Conservation (phyloP, 371 early-diverging fungal species). For the Choanephora cucurbitarum region DNA sequence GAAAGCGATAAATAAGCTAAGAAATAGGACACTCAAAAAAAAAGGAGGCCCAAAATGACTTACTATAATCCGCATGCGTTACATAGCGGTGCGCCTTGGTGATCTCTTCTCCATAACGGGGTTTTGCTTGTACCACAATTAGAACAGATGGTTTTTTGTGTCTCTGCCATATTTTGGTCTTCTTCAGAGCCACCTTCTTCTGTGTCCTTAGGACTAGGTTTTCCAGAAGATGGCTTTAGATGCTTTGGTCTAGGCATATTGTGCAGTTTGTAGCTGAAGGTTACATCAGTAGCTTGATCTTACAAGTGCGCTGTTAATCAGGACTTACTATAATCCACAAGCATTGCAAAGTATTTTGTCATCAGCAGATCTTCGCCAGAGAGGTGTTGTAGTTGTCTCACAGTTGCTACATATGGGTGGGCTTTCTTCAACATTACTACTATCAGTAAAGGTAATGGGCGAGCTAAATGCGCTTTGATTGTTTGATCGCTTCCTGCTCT, state of each 20-base stretch:
- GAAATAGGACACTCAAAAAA: slow-evolving; percentile 3
- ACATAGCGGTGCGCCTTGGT: slow-evolving; percentile 81
- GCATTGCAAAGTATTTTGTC: slow-evolving; percentile 94
- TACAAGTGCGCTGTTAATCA: background rate
- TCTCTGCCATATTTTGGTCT: background rate
- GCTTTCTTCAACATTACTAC: slow-evolving; percentile 7
- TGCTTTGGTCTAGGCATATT: slow-evolving; percentile 65
- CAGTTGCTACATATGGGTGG: slow-evolving; percentile 80
- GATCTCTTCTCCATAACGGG: slow-evolving; percentile 95
- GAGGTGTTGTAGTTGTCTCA: slow-evolving; percentile 84
- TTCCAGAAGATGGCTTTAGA: slow-evolving; percentile 20
- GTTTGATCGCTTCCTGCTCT: background rate
- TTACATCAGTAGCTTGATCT: background rate
- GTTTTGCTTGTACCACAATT: slow-evolving; percentile 91
- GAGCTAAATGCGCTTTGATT: background rate
- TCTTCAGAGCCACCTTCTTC: background rate
- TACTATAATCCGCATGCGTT: slow-evolving; percentile 97
- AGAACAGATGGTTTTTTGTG: slow-evolving; percentile 57
- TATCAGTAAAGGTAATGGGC: background rate
- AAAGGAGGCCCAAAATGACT: slow-evolving; percentile 36
- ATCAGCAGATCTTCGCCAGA: slow-evolving; percentile 91
- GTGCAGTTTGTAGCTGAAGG: slow-evolving; percentile 68
- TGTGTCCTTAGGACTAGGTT: background rate
- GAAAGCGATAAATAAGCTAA: background rate
- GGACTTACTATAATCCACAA: slow-evolving; percentile 86